Evolutionary conservation across 495 filamentous ascomycete species (phyloP).

Genomic region (Rostrohypoxylon terebratum): DNA sequence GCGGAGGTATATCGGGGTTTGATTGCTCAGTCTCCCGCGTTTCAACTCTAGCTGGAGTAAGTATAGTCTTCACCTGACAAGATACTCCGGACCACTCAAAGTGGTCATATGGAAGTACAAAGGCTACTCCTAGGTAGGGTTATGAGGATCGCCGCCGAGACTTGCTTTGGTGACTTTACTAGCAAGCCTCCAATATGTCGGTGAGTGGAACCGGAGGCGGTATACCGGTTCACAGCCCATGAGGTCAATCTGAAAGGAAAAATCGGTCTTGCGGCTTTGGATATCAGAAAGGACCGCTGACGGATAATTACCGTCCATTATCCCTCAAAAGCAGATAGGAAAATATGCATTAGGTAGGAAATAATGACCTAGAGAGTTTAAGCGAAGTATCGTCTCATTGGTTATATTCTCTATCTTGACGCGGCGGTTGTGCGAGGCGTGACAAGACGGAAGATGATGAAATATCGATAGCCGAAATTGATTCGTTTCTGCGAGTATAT

Average conservation of each 20-base stretch:
- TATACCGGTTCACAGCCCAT: background rate
- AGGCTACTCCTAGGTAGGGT: conserved; percentile 1
- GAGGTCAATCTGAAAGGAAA: background rate
- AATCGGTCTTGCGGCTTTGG: background rate
- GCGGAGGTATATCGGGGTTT: conserved; percentile 2
- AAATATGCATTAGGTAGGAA: background rate
- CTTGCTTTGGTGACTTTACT: conserved; percentile 5
- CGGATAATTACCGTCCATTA: background rate
- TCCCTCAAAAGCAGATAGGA: background rate
- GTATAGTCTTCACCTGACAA: background rate
- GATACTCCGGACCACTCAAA: background rate
- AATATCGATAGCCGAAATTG: conserved; percentile 40
- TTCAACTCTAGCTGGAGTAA: background rate
- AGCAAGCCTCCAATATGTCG: background rate
- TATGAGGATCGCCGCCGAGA: conserved; percentile 8
- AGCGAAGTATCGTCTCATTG: conserved; percentile 19
- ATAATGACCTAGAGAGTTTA: conserved; percentile 24
- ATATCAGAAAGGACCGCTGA: background rate
- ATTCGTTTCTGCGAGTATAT: conserved; percentile 31
- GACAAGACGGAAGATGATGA: conserved; percentile 30
- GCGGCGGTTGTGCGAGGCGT: conserved; percentile 29
- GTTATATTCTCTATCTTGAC: conserved; percentile 26
- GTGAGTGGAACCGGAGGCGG: conserved; percentile 7
- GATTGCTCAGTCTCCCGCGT: background rate
- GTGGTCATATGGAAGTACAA: background rate